Base-by-base conservation (phyloP, 371 early-diverging fungal genomes). In the Mucor indicus region DNA sequence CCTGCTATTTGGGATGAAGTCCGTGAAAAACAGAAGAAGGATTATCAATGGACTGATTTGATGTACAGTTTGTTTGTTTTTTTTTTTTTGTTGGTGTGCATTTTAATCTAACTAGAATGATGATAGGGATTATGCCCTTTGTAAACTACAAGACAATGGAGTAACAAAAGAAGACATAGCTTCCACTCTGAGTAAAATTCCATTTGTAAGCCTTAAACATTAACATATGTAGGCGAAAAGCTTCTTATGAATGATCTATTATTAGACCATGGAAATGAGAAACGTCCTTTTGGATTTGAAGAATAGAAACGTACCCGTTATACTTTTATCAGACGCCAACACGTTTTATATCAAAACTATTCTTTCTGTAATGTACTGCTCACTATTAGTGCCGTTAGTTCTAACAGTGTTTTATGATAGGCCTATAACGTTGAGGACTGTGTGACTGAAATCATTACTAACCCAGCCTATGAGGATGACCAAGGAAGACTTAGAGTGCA, bases 281-380 rank as follows among this genome's bases (percentile, higher is more conserved):
- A 61, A 60, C 27, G 65, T 81, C 1, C 42, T 81, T 22, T 54
- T 72, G 38, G 43, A 67, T 11, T 67, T 85, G 38, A 69, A 74
- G 19, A 44, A 55, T 9, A 63, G 65, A 24, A 66, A 81, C 13
- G 67, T 79, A 3, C 81, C 83, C 15, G 70, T 86, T 19, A 60
- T 79, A 20, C 76, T 88, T 33, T 48, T 86, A 23, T 86, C 89
- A 4, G 91, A 91, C 57, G 84, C 89, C 36, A 91, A 91, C 56
- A 77, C 80, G 1, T 55, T 85, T 27, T 88, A 78, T 55, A 89
- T 91, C 29, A 80, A 87, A 3, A 76, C 69, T 16, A 83, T 89
- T 39, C 60, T 87, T 25, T 69, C 77, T 72, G 84, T 83, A 69
- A 11, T 29, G 30, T 29, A 29, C 12, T 29, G 8, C 6, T 29